A percentile compares a stretch with the other conserved stretches of the same genome.
Conservation (phyloP, 2,329 filamentous ascomycete species). For the Sporothrix mexicana region DNA sequence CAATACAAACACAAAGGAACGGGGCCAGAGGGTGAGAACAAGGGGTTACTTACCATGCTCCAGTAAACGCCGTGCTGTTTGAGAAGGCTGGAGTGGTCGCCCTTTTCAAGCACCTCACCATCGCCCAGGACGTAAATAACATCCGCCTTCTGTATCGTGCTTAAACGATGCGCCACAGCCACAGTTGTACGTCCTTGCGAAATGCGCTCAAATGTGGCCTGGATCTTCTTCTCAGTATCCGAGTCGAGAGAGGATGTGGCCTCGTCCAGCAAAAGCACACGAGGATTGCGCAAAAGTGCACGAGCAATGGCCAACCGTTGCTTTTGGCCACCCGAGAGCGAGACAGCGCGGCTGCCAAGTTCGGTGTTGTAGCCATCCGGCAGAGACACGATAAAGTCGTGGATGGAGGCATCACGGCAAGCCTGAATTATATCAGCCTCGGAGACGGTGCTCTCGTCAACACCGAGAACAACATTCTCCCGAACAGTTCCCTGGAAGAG, state of each 20-base stretch:
- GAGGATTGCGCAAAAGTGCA: constrained; percentile 58
- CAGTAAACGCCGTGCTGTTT: constrained; percentile 60
- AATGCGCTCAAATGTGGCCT: constrained; percentile 70
- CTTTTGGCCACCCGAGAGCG: constrained; percentile 79
- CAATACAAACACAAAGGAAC: too few relatives aligned
- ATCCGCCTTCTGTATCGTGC: constrained; percentile 37
- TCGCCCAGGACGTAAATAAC: constrained; percentile 77
- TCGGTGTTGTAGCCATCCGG: constrained; percentile 71
- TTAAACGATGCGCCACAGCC: constrained; percentile 74
- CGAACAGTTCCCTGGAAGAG: constrained; percentile 72
- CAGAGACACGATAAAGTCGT: constrained; percentile 72
- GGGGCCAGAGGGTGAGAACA: background rate
- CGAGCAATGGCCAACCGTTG: constrained; percentile 63
- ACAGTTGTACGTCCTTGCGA: constrained; percentile 67
- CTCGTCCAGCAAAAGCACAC: constrained; percentile 63
- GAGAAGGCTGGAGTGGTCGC: constrained; percentile 58
- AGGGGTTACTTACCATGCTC: constrained; percentile 57
- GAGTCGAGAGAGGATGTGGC: constrained; percentile 65
- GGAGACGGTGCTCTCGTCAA: constrained; percentile 58
- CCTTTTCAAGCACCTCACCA: constrained; percentile 62
- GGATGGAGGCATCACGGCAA: constrained; percentile 68
- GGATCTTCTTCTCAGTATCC: constrained; percentile 64
- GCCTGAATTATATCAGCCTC: constrained; percentile 59
- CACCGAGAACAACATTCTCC: constrained; percentile 72
- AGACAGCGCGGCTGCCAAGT: constrained; percentile 70